phyloP scores from a whole-genome alignment of 2,329 filamentous ascomycete species.

The Xylariaceae sp. region DNA sequence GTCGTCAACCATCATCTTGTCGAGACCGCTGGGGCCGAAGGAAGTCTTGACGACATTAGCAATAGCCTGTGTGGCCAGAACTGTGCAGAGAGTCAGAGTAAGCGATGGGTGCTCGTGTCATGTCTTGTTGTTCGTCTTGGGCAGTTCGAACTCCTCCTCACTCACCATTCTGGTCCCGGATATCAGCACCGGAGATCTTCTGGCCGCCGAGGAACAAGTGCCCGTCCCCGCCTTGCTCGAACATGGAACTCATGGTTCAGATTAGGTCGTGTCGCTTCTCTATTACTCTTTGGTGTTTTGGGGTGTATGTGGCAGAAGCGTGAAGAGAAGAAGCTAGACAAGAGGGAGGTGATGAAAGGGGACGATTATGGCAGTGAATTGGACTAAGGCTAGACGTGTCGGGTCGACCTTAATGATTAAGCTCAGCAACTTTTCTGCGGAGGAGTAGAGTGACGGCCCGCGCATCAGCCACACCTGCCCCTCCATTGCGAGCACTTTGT shows the following conservation, averaged over 20 bases:
- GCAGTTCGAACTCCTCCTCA: constrained; percentile 22
- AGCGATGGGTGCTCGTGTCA: constrained; percentile 10
- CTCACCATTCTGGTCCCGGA: constrained; percentile 91
- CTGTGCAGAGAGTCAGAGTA: constrained; percentile 43
- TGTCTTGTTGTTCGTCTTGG: neutral
- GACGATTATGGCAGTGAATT: constrained; percentile 11
- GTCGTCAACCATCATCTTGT: constrained; percentile 99
- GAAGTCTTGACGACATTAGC: constrained; percentile 99
- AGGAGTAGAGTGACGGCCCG: constrained; percentile 18
- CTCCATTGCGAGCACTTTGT: constrained; percentile 17
- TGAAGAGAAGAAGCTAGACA: neutral
- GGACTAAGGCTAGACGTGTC: constrained; percentile 17
- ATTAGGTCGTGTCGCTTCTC: neutral
- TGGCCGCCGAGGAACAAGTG: constrained; percentile 94
- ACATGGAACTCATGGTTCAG: constrained; percentile 78
- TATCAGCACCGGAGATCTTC: constrained; percentile 95
- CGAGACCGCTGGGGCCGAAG: constrained; percentile 91
- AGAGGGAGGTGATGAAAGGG: neutral
- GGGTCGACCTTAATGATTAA: constrained; percentile 2
- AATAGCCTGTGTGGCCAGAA: constrained; percentile 92
- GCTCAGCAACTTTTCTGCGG: constrained; percentile 31
- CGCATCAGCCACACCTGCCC: constrained; percentile 22
- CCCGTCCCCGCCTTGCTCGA: constrained; percentile 91
- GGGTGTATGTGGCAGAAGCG: neutral
- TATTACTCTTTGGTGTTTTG: neutral